These are phyloP conservation scores for Ophiostoma montium DNA, from an alignment of 2,329 filamentous ascomycete genomes.

Conservation along the genomic window DNA sequence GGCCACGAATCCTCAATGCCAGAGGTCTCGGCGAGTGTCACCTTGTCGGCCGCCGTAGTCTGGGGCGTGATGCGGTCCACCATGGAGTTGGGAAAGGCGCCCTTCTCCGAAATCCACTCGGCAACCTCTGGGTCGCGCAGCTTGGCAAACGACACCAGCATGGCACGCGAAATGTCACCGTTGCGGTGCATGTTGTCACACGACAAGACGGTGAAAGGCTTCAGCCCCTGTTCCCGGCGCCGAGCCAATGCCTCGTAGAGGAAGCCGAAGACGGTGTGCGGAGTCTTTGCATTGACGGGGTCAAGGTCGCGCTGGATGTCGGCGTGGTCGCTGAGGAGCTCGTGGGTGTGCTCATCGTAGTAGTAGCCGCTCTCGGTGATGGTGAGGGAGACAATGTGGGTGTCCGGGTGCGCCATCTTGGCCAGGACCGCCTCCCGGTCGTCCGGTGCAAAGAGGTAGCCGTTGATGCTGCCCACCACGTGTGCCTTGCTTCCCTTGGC, in stretches of 20 bases:
- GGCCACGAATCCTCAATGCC: constrained; percentile 37
- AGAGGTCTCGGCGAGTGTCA: constrained; percentile 27
- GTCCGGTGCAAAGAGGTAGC: constrained; percentile 37
- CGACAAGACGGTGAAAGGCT: constrained; percentile 39
- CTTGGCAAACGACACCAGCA: constrained; percentile 36
- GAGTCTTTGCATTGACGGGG: constrained; percentile 27
- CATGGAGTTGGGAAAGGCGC: constrained; percentile 40
- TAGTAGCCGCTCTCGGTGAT: constrained; percentile 44
- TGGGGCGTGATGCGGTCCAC: constrained; percentile 41
- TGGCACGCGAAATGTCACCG: constrained; percentile 35
- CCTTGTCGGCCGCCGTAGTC: constrained; percentile 31
- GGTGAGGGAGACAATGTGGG: constrained; percentile 39
- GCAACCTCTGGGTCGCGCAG: constrained; percentile 32
- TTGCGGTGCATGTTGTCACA: constrained; percentile 46
- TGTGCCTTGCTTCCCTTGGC: constrained; percentile 33
- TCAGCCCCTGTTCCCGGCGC: constrained; percentile 30
- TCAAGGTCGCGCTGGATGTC: constrained; percentile 37
- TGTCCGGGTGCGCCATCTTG: constrained; percentile 41
- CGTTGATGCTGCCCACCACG: constrained; percentile 37
- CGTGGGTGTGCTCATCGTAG: constrained; percentile 43
- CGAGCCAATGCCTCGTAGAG: constrained; percentile 35
- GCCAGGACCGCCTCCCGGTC: constrained; percentile 35
- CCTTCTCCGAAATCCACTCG: constrained; percentile 32
- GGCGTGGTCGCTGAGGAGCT: constrained; percentile 32
- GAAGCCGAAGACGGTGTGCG: constrained; percentile 36